Conservation (phyloP, 1,284 basidiomycete species). For the Pyrrhoderma noxium region DNA sequence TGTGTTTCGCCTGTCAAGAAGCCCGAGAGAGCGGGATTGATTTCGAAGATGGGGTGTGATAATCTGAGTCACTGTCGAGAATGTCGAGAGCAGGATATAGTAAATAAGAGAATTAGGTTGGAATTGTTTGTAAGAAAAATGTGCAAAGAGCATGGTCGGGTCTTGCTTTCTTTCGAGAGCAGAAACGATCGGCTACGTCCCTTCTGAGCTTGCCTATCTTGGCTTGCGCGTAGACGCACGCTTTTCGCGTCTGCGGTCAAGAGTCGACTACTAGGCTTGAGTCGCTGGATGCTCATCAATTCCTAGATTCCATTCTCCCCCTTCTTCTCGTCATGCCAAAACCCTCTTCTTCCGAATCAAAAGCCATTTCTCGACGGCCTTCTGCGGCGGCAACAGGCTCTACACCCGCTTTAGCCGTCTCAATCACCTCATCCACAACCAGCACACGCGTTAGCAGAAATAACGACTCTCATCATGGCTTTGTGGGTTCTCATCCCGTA, state of each 20-base stretch:
- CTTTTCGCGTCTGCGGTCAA: conserved; percentile 9
- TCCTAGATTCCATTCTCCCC: neutral
- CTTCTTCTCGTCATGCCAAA: neutral
- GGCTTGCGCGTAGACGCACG: conserved; percentile 4
- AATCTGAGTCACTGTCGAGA: too few relatives aligned
- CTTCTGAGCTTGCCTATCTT: neutral
- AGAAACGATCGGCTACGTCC: too few relatives aligned
- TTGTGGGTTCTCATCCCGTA: conserved; percentile 29
- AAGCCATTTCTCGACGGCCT: conserved; percentile 13
- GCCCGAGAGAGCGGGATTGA: too few relatives aligned
- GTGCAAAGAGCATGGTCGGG: too few relatives aligned
- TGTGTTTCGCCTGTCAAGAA: too few relatives aligned
- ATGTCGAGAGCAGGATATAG: too few relatives aligned
- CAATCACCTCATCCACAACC: conserved; percentile 22
- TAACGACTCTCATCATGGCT: conserved; percentile 43
- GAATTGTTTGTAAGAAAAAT: too few relatives aligned
- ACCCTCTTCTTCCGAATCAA: conserved; percentile 1
- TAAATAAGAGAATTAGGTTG: too few relatives aligned
- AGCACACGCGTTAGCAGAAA: conserved; percentile 38
- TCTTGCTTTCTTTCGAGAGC: too few relatives aligned
- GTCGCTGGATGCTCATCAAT: conserved; percentile 4
- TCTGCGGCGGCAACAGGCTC: conserved; percentile 8
- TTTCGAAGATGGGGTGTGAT: too few relatives aligned
- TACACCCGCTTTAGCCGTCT: neutral
- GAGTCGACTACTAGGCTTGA: neutral